A percentile compares a stretch with the other conserved stretches of the same genome.
phyloP scores from a whole-genome alignment of 441 rosid species.

The Oxalis stricta region DNA sequence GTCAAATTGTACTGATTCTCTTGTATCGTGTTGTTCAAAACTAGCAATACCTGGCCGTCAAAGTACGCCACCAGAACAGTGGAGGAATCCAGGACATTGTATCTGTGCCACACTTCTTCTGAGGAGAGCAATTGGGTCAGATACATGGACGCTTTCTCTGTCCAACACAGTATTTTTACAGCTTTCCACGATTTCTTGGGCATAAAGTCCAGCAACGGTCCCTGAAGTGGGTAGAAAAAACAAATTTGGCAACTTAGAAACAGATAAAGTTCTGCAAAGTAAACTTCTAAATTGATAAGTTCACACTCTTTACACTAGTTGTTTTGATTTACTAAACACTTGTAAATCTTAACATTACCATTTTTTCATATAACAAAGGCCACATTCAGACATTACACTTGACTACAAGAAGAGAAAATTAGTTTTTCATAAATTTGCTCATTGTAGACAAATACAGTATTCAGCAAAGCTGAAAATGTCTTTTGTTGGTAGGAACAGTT shows the following conservation, averaged over 20 bases:
- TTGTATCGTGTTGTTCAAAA: no score
- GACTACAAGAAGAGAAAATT: no score
- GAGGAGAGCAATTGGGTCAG: conserved; percentile 45
- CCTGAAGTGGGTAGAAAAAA: conserved; percentile 26
- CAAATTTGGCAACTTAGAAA: background rate
- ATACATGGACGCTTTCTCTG: conserved; percentile 14
- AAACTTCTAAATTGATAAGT: background rate
- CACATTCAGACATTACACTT: no score
- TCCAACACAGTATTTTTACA: conserved; percentile 39
- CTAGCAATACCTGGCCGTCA: conserved; percentile 44
- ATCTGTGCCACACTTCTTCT: conserved; percentile 39
- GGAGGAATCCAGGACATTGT: conserved; percentile 42
- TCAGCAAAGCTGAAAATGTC: no score
- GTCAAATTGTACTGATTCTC: background rate
- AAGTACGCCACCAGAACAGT: conserved; percentile 62
- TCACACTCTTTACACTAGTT: no score
- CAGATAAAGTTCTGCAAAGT: background rate
- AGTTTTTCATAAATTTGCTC: no score
- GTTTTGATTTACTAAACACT: no score
- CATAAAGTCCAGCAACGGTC: conserved; percentile 28
- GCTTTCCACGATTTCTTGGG: conserved; percentile 42
- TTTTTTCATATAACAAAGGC: no score
- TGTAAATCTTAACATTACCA: no score
- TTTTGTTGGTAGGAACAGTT: no score
- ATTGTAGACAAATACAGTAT: no score